Percentiles rank a stretch among this genome's conserved stretches.
These are phyloP conservation scores for Hemileccinum rubropunctum DNA, from an alignment of 768 basidiomycete genomes.

Conservation along the genomic window DNA sequence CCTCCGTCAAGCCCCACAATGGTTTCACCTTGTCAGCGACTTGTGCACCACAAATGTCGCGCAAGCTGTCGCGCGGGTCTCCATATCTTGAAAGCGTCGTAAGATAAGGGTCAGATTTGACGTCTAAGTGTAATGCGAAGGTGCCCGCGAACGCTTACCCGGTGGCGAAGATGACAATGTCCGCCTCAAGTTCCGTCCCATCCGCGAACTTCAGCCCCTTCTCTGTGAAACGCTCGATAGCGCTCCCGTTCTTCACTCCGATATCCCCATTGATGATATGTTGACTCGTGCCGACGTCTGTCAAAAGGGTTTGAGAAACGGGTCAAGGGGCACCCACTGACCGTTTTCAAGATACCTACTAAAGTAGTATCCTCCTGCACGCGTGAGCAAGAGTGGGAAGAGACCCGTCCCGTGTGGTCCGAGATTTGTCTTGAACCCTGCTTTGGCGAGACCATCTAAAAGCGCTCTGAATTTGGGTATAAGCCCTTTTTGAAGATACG, in stretches of 20 bases:
- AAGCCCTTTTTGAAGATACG: neutral
- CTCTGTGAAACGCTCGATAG: constrained; percentile 30
- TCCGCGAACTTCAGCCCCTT: constrained; percentile 30
- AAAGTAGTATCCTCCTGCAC: constrained; percentile 41
- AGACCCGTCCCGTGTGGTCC: constrained; percentile 36
- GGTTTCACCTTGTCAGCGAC: constrained; percentile 43
- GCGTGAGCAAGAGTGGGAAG: constrained; percentile 22
- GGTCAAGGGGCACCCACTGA: neutral
- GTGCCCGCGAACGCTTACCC: constrained; percentile 14
- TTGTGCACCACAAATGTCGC: constrained; percentile 44
- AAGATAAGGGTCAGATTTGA: no score
- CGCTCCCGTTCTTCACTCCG: constrained; percentile 46
- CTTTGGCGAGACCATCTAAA: constrained; percentile 36
- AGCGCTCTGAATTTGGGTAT: constrained; percentile 26
- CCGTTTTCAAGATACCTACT: constrained; percentile 18
- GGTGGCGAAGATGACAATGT: constrained; percentile 33
- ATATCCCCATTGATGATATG: constrained; percentile 47
- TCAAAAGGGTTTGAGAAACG: neutral
- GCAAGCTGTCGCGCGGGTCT: constrained; percentile 40
- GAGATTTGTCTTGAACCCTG: constrained; percentile 37
- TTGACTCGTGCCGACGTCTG: constrained; percentile 41
- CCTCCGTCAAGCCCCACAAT: constrained; percentile 61
- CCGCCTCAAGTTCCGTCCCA: constrained; percentile 31
- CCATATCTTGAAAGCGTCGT: constrained; percentile 39
- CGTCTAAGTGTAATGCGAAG: neutral